phyloP scores from a whole-genome alignment of 345 rosid genomes.

The Salix purpurea region DNA sequence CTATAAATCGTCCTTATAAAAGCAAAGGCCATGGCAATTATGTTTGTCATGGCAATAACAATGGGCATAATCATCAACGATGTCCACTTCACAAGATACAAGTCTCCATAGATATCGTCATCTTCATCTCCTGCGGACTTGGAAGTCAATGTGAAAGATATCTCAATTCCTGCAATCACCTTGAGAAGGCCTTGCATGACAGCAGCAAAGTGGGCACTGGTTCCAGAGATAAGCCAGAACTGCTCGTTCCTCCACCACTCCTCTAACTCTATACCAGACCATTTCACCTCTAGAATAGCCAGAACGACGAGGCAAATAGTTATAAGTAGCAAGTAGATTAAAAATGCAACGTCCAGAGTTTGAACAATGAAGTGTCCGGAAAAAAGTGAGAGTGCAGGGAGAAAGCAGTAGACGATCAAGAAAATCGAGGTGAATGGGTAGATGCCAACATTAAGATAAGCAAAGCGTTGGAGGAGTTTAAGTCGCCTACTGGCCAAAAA shows the following conservation, averaged over 20 bases:
- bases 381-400: constrained; percentile 90
- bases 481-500: constrained; percentile 56
- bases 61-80: constrained; percentile 86
- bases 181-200: constrained; percentile 82
- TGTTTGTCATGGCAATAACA: constrained; percentile 85
- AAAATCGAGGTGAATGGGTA: constrained; percentile 90
- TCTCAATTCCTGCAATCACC: constrained; percentile 85
- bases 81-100: constrained; percentile 83
- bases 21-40: constrained; percentile 64
- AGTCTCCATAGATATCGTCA: constrained; percentile 72
- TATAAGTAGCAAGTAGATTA: constrained; percentile 59
- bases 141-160: constrained; percentile 84
- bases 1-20: constrained; percentile 65
- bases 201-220: constrained; percentile 87
- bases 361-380: constrained; percentile 83
- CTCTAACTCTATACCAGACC: constrained; percentile 76
- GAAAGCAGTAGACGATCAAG: constrained; percentile 85
- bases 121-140: constrained; percentile 71
- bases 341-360: constrained; percentile 48
- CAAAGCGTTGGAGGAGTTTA: constrained; percentile 76
- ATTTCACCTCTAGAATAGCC: constrained; percentile 78
- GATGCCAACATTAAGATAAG: constrained; percentile 84
- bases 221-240: constrained; percentile 88
- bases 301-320: constrained; percentile 61
- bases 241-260: constrained; percentile 99